Conservation (phyloP, 495 filamentous ascomycete species). For the Penicillium argentinense region DNA sequence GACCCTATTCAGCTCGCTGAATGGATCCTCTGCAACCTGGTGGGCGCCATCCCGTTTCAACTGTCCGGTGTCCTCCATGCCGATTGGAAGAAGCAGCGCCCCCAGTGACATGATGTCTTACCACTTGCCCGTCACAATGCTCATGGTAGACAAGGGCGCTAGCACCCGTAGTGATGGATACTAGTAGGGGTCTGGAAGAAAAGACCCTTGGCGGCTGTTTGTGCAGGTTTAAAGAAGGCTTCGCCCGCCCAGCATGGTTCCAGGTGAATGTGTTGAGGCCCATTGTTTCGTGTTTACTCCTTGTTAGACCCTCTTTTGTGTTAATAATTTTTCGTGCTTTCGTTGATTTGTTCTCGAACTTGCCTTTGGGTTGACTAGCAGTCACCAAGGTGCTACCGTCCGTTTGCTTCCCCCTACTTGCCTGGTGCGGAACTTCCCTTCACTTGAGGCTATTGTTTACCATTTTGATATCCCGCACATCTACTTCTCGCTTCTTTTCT, state of each 20-base stretch:
- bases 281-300: not conserved
- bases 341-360: not conserved
- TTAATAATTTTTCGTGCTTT: not conserved
- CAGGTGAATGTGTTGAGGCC: no score
- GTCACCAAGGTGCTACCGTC: no score
- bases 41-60: constrained; percentile 15
- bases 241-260: not conserved
- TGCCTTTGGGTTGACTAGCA: not conserved
- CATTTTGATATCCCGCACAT: no score
- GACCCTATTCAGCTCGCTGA: not conserved
- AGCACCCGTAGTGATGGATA: not conserved
- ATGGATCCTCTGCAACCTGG: constrained; percentile 2
- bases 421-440: no score
- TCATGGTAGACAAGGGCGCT: not conserved
- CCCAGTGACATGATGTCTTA: constrained; percentile 18
- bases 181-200: not conserved
- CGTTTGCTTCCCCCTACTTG: no score
- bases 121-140: constrained; percentile 7
- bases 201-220: constrained; percentile 1
- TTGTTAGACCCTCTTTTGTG: not conserved
- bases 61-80: not conserved
- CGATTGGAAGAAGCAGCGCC: constrained; percentile 14
- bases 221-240: constrained; percentile 1
- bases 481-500: constrained; percentile 6
- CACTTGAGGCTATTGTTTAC: no score